Base-by-base conservation (phyloP, 2,329 filamentous ascomycete species). In the Aspergillus brunneoviolaceus region DNA sequence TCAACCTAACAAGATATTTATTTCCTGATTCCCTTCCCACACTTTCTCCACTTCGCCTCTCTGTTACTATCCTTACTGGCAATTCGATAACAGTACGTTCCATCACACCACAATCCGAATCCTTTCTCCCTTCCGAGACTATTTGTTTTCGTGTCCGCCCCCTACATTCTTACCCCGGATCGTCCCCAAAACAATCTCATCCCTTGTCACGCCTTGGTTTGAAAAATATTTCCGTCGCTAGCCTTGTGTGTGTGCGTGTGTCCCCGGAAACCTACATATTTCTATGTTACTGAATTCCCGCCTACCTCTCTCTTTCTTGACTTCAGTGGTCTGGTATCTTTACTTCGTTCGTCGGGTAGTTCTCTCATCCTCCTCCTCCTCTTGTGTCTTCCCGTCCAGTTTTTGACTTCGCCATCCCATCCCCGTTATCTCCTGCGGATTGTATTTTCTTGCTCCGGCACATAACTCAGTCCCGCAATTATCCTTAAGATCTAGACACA, bases 101-200 rank as follows among this genome's bases (percentile, higher is more conserved):
- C 33, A 39, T 45, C 29, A 57, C 49, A 33, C n/a, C 48, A 39
- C 16, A 21, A 29, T 29, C 33, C 2, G 11, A 35, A 16, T 16
- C 12, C 14, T 35, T 16, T 35, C 11, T 29, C 27, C 31, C 33
- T 19, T 49, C 48, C 49, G 29, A 35, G 16, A 42, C 33, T 57
- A 42, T 57, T 47, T 47, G 25, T 51, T 57, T 51, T 47, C 35
- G 29, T 51, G 23, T 7, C 55, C 49, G 51, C 55, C 49, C 49
- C 53, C 53, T 55, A 48, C 53, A 55, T 55, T 49, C 53, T 55
- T 55, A 55, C 53, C 53, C 53, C 53, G 42, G 53, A 55, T 55
- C 53, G 45, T 35, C 53, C 39, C n/a, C 14, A 23, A 55, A 45
- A 55, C 49, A 50, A 29, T 29, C 49, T 9, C 52, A 55, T 55